A percentile compares a stretch with the other conserved stretches of the same genome.
Evolutionary conservation across 352 stramenopile genomes (phyloP).

Genomic region (Pythium coloratum): DNA sequence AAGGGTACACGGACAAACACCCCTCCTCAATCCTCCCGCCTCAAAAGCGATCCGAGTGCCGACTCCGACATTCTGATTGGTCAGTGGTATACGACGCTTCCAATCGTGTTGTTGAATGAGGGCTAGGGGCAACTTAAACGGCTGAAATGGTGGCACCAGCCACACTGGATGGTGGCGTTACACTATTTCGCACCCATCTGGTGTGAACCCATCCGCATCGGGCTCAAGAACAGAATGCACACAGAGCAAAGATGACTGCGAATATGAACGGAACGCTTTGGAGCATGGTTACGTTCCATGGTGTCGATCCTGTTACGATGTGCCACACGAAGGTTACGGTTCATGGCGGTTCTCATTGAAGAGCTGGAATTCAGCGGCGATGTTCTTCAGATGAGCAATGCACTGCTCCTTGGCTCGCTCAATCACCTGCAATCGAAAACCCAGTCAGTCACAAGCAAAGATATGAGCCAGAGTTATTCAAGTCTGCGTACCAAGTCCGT

Average conservation of each 20-base stretch:
- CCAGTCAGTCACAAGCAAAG: not conserved
- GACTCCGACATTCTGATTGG: not conserved
- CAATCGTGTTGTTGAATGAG: slow-evolving; percentile 10
- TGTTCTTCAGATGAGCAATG: slow-evolving; percentile 11
- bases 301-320: not conserved
- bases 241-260: not conserved
- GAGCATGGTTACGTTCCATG: not conserved
- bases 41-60: slow-evolving; percentile 12
- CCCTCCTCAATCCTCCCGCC: not conserved
- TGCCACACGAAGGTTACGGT: not conserved
- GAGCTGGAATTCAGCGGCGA: slow-evolving; percentile 9
- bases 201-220: slow-evolving; percentile 17
- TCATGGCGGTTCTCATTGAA: slow-evolving; percentile 6
- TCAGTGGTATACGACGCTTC: not conserved
- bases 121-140: not conserved
- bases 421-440: slow-evolving; percentile 7
- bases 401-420: slow-evolving; percentile 27
- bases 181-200: slow-evolving; percentile 14
- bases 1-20: not conserved
- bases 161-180: slow-evolving; percentile 5
- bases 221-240: not conserved
- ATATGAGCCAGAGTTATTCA: not conserved
- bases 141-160: slow-evolving; percentile 9
- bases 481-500: slow-evolving; percentile 19
- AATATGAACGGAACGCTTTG: not conserved